Base-by-base conservation (phyloP, 106 monocot genomes). In the Apostasia ramifera region DNA sequence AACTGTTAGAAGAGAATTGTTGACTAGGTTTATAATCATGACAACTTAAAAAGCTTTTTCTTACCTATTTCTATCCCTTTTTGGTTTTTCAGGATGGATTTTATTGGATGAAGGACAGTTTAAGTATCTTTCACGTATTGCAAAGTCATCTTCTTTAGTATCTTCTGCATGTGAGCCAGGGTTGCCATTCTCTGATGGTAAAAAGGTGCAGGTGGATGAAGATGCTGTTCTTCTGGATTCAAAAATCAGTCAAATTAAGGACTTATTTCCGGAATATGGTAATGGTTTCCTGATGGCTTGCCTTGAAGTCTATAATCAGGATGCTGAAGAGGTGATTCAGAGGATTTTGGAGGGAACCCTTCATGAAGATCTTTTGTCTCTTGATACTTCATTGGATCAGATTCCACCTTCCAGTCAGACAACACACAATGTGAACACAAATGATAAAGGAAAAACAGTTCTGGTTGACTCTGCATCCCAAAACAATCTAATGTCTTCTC, bases 241-340 rank as follows among this genome's bases (percentile, higher is more conserved):
- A 50, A 97, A 85, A 69, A 92, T 97, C 71, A 92, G 89, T 73
- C 97, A 97, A 70, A 89, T 97, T 76, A 89, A 76, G 68, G 97
- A 97, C 78, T 68, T 97, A 42, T 85, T 97, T 68, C 97, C 97
- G 55, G 97, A 97, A 57, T 97, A 97, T 74, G 97, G 97, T 47
- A 87, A 78, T 72, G 97, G 92, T 13, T 97, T 92, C 63, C 84
- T 97, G 40, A 61, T 79, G 45, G 86, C 97, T 53, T 97, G 97
- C 63, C 89, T 97, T 43, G 87, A 97, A 76, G 81, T 80, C 43
- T 97, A 97, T 57, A 83, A 87, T 70, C 81, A 87, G 38, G 83
- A 97, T 62, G 80, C 89, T 43, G 97, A 97, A 69, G 87, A 83
- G 63, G 97, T 97, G 41, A 92, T 97, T 53, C 89, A 87, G 75